Base-by-base conservation (phyloP, 1,284 basidiomycete species). In the Puccinia triticina region DNA sequence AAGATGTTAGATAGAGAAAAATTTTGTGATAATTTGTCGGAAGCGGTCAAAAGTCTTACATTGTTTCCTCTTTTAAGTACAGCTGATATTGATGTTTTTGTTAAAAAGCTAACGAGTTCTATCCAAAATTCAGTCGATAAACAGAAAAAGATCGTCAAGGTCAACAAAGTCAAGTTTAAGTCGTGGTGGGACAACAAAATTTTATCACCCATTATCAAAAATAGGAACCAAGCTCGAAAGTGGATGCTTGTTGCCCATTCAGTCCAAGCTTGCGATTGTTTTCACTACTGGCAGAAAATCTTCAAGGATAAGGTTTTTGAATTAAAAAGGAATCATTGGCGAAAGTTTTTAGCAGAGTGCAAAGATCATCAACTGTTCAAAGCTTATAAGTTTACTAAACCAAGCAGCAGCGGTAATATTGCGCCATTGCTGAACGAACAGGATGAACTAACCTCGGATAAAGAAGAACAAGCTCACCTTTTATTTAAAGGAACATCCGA, bases 381-480 rank as follows among this genome's bases (percentile, higher is more conserved):
- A 12, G 61, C 61, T 64, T 64, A 64, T 29, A 64, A 64, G 26
- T 69, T 21, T 26, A 69, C 37, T n/a, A 69, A 69, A 69, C 40
- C 37, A 2, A n/a, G 2, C 26, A 64, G 26, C n/a, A 64, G n/a
- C 32, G 61, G 61, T 32, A 37, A 32, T 64, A 32, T 64, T 64
- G 18, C 61, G 7, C 61, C 61, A 3, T 32, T 64, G 14, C 34
- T 64, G 34, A 64, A 64, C 32, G 34, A 37, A 12, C 11, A 64
- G 21, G n/a, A 64, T 64, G n/a, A 16, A 64, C 61, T 64, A 7
- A 64, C 61, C 16, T 50, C 40, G 14, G 43, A 46, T 46, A 46
- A 46, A 14, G 43, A 14, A 14, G 43, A 46, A 46, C 61, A 64
- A 64, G 61, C 61, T 64, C 34, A 11, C 29, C 29, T 23, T 21